phyloP scores from a whole-genome alignment of 345 rosid genomes.

The Hirschfeldia incana region DNA sequence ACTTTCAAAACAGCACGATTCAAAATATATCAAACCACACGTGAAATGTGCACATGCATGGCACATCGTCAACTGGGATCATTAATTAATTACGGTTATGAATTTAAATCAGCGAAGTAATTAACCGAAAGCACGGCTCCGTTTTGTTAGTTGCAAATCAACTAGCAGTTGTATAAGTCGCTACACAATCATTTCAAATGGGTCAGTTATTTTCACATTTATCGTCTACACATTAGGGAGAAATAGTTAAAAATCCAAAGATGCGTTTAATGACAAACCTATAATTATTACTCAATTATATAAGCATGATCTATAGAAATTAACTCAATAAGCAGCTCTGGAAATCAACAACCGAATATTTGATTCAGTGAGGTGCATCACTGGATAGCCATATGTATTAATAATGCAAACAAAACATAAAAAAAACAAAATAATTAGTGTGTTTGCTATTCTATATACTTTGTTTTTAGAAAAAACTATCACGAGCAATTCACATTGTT shows the following conservation, averaged over 20 bases:
- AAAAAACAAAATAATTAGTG: background rate
- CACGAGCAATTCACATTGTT: background rate
- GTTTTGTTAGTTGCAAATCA: slow-evolving; percentile 32
- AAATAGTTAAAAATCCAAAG: background rate
- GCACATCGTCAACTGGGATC: slow-evolving; percentile 14
- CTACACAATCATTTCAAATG: slow-evolving; percentile 2
- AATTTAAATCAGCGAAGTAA: background rate
- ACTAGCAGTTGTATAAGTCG: slow-evolving; percentile 2
- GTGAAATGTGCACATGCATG: slow-evolving; percentile 28
- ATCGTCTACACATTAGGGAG: slow-evolving; percentile 2
- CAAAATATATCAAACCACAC: slow-evolving; percentile 11
- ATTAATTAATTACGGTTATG: background rate
- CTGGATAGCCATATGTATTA: background rate
- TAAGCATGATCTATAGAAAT: background rate
- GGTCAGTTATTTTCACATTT: slow-evolving; percentile 29
- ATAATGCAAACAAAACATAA: background rate
- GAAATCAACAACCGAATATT: background rate
- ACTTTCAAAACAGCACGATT: background rate
- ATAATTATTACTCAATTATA: background rate
- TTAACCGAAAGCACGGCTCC: slow-evolving; percentile 29
- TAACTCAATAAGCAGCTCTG: slow-evolving; percentile 3
- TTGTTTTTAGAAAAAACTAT: background rate
- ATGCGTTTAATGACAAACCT: background rate
- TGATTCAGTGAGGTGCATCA: background rate
- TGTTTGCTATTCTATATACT: background rate